Base-by-base conservation (phyloP, 176 grass and related monocot species). In the Hsuehochloa calcarea region DNA sequence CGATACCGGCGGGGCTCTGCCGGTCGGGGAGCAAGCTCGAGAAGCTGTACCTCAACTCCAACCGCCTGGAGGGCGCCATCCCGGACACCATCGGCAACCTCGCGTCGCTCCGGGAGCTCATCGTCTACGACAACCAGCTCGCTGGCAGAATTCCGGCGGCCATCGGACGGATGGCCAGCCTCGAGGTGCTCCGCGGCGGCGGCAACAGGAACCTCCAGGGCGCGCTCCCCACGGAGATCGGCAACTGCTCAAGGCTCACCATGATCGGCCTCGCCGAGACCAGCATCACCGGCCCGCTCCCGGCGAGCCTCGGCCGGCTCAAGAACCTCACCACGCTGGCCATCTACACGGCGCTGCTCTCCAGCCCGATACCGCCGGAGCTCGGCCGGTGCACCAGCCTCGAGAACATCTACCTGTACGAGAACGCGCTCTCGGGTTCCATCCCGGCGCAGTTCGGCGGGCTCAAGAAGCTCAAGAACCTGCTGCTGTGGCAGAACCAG, bases 211-310 rank as follows among this genome's bases (percentile, higher is more conserved):
- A 94, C 62, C 78, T 97, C 43, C 87, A 88, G 0, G 90, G 95
- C 11, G 63, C 77, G 50, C 70, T 97, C 26, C 90, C 95, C 7
- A 39, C 78, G 11, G 90, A 93, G 73, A 88, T 97, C 3, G 90
- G 90, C n/a, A 91, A 92, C 63, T 92, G 92, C 86, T 89, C 90
- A 11, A 47, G 51, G n/a, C 86, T 97, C 38, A 80, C 85, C 65
- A 90, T 92, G 90, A 85, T 97, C 34, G 92, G 91, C 68, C 88
- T 97, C 46, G 91, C 92, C 22, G 95, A 90, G 88, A 97, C 92
- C 35, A 84, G 91, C 86, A 76, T 97, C 86, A 87, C 88, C 3
- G 95, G 95, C 0, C 84, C 88, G 22, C 81, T 97, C 15, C 92
- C 92, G 51, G 55, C 80, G 31, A 89, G 85, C 59, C 74, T 97